Base-by-base conservation (phyloP, 306 rosid genomes). In the Sicyos baderoa region DNA sequence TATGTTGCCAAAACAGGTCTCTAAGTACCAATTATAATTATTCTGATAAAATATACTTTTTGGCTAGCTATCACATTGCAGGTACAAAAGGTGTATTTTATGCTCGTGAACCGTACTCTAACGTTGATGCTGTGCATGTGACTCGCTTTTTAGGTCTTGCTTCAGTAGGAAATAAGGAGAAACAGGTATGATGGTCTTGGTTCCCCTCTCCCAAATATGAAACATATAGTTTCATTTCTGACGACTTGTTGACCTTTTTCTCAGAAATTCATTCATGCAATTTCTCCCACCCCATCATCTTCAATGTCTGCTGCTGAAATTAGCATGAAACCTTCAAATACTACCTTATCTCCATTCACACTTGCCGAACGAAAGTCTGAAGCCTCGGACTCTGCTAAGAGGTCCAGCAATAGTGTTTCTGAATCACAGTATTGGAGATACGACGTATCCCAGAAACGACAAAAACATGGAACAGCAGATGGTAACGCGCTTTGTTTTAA, bases 121-220 rank as follows among this genome's bases (percentile, higher is more conserved):
- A 93, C 57, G 77, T 80, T 29, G 91, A 93, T 73, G 99, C 89
- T 49, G 88, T 88, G 78, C 96, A 90, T n/a, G 81, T 84, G 76
- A 93, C 97, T 45, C 99, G 96, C 69, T 93, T 93, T 85, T 79
- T 93, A 54, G 99, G 99, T 75, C 96, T 93, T 77, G 97, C 97
- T 10, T 44, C 89, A 13, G 97, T 93, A 73, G 99, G 96, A 78
- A 93, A 93, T 82, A 93, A 70, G 81, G 96, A 90, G 45, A 93
- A 93, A 77, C 96, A 93, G 99, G 99, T 90, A 73, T 54, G 58
- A 29, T 32, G 5, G 27, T 50, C 59, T 50, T 2, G n/a, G 10
- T 9, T 7, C 17, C 37, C n/a, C 27, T 13, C 51, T 19, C 32
- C 53, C 45, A 10, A 29, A 35, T 1, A 15, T 7, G 49, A 11